These are phyloP conservation scores for Ceratocystis alfenasii DNA, from an alignment of 2,329 filamentous ascomycete species.

Conservation along the genomic window DNA sequence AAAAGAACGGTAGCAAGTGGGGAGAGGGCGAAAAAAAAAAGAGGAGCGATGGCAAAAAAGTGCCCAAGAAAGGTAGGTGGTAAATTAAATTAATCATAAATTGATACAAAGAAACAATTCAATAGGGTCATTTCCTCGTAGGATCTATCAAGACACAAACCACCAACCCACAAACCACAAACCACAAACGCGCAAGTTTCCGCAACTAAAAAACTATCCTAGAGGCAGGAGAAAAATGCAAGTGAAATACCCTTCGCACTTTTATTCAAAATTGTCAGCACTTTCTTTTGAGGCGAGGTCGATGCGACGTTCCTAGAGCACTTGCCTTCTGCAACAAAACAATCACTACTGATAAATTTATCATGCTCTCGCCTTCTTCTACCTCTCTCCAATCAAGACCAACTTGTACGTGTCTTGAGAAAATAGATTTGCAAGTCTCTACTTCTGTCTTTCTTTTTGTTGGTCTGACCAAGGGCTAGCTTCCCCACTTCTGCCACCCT, in stretches of 20 bases:
- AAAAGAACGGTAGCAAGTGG: neutral
- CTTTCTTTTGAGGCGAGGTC: slow-evolving; percentile 10
- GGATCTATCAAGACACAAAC: neutral
- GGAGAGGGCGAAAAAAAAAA: neutral
- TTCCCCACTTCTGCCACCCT: neutral
- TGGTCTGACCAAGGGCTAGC: neutral
- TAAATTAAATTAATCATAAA: neutral
- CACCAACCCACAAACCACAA: neutral
- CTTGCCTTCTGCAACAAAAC: neutral
- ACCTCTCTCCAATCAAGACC: neutral
- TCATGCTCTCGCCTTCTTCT: neutral
- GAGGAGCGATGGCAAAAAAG: slow-evolving; percentile 4
- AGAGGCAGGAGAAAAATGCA: neutral
- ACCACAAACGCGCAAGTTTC: neutral
- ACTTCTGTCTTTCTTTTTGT: neutral
- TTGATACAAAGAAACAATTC: neutral
- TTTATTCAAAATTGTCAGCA: slow-evolving; percentile 1
- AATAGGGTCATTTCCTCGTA: neutral
- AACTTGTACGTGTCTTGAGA: neutral
- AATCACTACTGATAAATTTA: neutral
- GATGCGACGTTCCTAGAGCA: neutral
- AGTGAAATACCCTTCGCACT: neutral
- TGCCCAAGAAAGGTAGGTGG: neutral
- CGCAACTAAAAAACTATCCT: too few species aligned
- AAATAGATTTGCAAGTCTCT: neutral